These are phyloP conservation scores for Boletus vermiculosoides DNA, from an alignment of 768 basidiomycete species.

Conservation along the genomic window DNA sequence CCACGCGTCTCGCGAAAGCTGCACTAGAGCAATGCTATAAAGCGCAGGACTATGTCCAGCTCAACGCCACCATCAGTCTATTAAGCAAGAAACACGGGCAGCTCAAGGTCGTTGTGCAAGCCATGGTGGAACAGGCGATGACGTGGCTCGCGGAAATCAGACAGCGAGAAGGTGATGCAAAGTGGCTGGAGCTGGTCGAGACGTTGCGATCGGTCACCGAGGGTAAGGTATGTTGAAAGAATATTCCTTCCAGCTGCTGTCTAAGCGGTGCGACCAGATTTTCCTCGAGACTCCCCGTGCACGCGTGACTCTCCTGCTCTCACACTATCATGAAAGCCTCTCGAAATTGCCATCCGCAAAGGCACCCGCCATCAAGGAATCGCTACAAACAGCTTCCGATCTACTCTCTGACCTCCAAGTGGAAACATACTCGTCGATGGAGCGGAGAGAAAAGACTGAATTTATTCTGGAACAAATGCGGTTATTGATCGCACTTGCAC, in stretches of 20 bases:
- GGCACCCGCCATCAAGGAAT: constrained; percentile 51
- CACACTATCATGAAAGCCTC: constrained; percentile 80
- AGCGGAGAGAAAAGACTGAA: constrained; percentile 95
- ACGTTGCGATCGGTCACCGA: constrained; percentile 91
- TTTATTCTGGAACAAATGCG: constrained; percentile 99
- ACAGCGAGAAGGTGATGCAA: constrained; percentile 60
- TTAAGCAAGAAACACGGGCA: constrained; percentile 98
- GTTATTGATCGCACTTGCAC: constrained; percentile 73
- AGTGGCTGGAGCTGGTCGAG: constrained; percentile 86
- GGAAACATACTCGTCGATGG: constrained; percentile 99
- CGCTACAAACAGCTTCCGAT: constrained; percentile 84
- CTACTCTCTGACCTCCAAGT: constrained; percentile 94
- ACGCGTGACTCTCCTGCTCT: constrained; percentile 84
- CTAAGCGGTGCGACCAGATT: constrained; percentile 52
- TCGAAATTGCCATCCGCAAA: constrained; percentile 43
- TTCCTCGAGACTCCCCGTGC: constrained; percentile 97
- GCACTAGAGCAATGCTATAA: constrained; percentile 71
- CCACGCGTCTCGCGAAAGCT: constrained; percentile 77
- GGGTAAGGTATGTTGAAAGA: constrained; percentile 71
- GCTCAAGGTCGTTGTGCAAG: constrained; percentile 83
- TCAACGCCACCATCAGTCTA: constrained; percentile 66
- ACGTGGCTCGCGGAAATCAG: constrained; percentile 79
- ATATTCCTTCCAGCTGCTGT: not conserved
- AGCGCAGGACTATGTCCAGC: constrained; percentile 61
- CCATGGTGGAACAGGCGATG: constrained; percentile 88